Conservation (phyloP, 78 protist genomes). For the Mantamonas sphyraenae region DNA sequence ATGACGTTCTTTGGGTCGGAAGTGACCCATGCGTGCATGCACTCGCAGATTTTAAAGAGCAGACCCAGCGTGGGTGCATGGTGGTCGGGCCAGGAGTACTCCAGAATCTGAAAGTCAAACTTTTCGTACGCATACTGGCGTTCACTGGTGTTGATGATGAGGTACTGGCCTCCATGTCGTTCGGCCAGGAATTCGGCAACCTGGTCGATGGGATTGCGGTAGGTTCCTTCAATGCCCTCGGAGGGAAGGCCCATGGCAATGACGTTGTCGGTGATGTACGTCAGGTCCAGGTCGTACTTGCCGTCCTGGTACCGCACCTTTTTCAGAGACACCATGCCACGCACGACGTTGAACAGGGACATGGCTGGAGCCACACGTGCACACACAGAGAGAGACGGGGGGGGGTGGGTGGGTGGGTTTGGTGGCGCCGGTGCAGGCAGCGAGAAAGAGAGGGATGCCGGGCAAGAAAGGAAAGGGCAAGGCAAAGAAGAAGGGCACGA, state of each 20-base stretch:
- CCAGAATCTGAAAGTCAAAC: conserved; percentile 26
- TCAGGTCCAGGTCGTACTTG: conserved; percentile 43
- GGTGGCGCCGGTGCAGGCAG: too few species aligned
- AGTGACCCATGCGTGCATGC: conserved; percentile 35
- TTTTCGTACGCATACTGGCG: conserved; percentile 16
- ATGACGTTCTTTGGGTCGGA: conserved; percentile 56
- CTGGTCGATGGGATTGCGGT: conserved; percentile 20
- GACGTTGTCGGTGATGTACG: conserved; percentile 40
- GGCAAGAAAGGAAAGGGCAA: neutral
- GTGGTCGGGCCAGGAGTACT: conserved; percentile 75
- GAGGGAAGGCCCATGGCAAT: conserved; percentile 59
- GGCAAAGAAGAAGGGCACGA: too few species aligned
- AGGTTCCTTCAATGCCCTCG: conserved; percentile 8
- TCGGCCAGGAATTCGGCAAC: conserved; percentile 15
- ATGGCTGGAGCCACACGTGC: neutral
- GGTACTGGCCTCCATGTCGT: conserved; percentile 29
- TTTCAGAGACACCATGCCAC: conserved; percentile 32
- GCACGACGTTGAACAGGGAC: neutral
- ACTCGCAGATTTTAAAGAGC: conserved; percentile 44
- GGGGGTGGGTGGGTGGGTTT: too few species aligned
- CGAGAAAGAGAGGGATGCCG: too few species aligned
- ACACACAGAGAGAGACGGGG: too few species aligned
- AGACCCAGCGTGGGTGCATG: conserved; percentile 73
- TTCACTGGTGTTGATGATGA: conserved; percentile 53
- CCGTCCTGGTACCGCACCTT: conserved; percentile 21